Base-by-base conservation (phyloP, 495 filamentous ascomycete genomes). In the Penicillium desertorum region DNA sequence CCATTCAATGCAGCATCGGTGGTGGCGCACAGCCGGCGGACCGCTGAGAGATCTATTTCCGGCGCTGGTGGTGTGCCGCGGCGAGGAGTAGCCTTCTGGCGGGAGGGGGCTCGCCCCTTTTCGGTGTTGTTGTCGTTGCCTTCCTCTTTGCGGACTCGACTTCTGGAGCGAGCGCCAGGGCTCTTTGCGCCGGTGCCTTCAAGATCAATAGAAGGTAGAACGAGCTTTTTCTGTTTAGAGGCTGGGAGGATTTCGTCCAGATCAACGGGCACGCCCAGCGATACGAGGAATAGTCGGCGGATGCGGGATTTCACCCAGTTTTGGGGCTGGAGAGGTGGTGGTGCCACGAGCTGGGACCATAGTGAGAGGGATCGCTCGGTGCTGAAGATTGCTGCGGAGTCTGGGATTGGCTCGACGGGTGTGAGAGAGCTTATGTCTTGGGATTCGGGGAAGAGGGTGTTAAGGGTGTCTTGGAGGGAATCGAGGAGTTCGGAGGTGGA, bases 261-360 rank as follows among this genome's bases (percentile, higher is more conserved):
- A 62, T 99, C 94, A 46, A 99, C 88, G 5, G 94, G 94, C 1
- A 99, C 94, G 16, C 94, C 94, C 4, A 99, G 82, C 11, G 90
- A 96, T 39, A 99, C 94, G 34, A 99, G 84, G 72, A 99, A 99
- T 39, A 98, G 83, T 10, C 94, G 89, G 51, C 94, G 89, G 66
- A 97, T 98, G 50, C 93, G 91, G 47, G 90, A 96, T 55, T 95
- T 91, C 58, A 96, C 91, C 94, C 94, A 99, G 72, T 99, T 93
- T 1, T 95, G 93, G 1, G 94, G 95, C 68, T 96, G 92, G 27
- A 98, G 83, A 3, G 94, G 92, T 1, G 94, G 94, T 20, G 94
- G 93, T 2, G 93, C 92, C 17, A 95, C 88, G 30, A 99, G 86
- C 74, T 99, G 95, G 29, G 91, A 90, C 94, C 94, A 99, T 37